These are phyloP conservation scores for Kwoniella newhampshirensis DNA, from an alignment of 768 basidiomycete species.

Conservation along the genomic window DNA sequence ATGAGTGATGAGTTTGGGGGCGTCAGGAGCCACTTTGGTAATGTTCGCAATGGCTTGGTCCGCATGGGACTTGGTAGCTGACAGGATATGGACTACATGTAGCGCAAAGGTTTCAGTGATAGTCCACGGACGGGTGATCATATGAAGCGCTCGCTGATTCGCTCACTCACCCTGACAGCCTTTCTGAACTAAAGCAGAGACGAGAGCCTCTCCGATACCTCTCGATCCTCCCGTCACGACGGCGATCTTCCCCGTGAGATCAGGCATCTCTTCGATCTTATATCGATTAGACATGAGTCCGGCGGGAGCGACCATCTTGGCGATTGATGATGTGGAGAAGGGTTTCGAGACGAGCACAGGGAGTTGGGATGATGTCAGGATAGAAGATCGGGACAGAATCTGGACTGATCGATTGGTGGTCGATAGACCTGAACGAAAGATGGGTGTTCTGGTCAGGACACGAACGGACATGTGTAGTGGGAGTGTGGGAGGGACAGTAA, in stretches of 20 bases:
- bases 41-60: conserved; percentile 40
- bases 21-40: conserved; percentile 19
- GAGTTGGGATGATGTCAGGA: conserved; percentile 5
- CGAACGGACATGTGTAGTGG: no score
- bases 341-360: neutral
- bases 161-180: conserved; percentile 32
- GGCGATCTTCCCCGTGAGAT: conserved; percentile 58
- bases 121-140: no score
- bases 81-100: conserved; percentile 48
- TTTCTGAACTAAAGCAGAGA: conserved; percentile 38
- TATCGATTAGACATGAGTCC: conserved; percentile 50
- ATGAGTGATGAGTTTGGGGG: conserved; percentile 22
- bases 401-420: neutral
- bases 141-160: neutral
- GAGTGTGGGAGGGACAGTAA: no score
- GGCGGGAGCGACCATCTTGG: conserved; percentile 38
- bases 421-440: no score
- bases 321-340: conserved; percentile 8
- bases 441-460: no score
- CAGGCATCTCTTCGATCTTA: conserved; percentile 56
- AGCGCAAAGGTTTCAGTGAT: neutral
- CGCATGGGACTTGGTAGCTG: conserved; percentile 45
- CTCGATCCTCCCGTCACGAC: conserved; percentile 59
- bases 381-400: conserved; percentile 1
- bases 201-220: conserved; percentile 47